Evolutionary conservation across 176 grass and related monocot genomes (phyloP).

Genomic region (Aegilops tauschii): DNA sequence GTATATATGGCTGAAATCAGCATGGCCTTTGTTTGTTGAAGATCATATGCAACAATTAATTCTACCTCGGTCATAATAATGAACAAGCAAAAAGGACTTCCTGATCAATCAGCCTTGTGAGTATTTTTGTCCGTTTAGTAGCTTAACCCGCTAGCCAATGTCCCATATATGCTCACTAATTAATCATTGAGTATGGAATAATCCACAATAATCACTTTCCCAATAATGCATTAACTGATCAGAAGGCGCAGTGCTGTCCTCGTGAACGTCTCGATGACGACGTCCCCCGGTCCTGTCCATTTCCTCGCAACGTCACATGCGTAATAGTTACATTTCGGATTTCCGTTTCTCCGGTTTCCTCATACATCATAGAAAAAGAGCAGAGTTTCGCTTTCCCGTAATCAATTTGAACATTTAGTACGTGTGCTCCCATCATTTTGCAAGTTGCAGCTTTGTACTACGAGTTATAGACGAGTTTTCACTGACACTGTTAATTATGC

Average conservation of each 20-base stretch:
- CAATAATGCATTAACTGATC: constrained; percentile 25
- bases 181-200: not conserved
- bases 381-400: not conserved
- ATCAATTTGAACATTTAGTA: not conserved
- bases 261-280: constrained; percentile 36
- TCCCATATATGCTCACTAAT: not conserved
- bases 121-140: not conserved
- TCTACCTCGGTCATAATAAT: not conserved
- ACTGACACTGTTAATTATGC: not conserved
- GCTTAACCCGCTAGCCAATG: constrained; percentile 16
- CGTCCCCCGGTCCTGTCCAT: constrained; percentile 31
- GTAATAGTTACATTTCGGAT: constrained; percentile 32
- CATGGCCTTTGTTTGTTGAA: not conserved
- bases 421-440: not conserved
- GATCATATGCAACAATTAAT: not conserved
- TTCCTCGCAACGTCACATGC: constrained; percentile 47
- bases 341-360: constrained; percentile 21
- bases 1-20: not conserved
- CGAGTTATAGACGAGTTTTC: not conserved
- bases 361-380: not conserved
- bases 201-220: constrained; percentile 22
- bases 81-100: not conserved
- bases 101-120: not conserved
- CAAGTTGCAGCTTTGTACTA: not conserved
- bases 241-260: constrained; percentile 14